Evolutionary conservation across 805 yeast genomes (phyloP).

Genomic region (Cyberlindnera samutprakarnensis): DNA sequence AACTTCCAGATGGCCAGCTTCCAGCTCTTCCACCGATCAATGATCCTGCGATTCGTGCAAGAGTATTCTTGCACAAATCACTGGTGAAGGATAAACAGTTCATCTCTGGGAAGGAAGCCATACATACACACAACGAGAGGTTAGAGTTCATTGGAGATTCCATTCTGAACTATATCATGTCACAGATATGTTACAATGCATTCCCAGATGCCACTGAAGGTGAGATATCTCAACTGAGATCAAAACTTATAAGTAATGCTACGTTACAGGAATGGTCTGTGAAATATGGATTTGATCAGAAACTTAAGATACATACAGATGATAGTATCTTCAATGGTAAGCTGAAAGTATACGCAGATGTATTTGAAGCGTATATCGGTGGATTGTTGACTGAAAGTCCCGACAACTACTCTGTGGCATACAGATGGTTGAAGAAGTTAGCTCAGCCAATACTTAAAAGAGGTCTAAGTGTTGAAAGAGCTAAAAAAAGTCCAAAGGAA

Average conservation of each 20-base stretch:
- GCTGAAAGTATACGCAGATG: slow-evolving; percentile 76
- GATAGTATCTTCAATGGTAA: slow-evolving; percentile 42
- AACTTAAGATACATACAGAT: slow-evolving; percentile 43
- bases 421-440: slow-evolving; percentile 48
- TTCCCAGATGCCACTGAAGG: slow-evolving; percentile 80
- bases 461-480: slow-evolving; percentile 3
- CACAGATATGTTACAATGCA: slow-evolving; percentile 54
- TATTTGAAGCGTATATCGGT: slow-evolving; percentile 91
- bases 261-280: slow-evolving; percentile 64
- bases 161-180: slow-evolving; percentile 62
- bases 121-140: slow-evolving; percentile 72
- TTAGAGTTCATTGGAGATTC: slow-evolving; percentile 91
- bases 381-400: slow-evolving; percentile 61
- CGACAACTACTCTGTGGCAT: slow-evolving; percentile 38
- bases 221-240: slow-evolving; percentile 60
- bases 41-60: slow-evolving; percentile 48
- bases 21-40: slow-evolving; percentile 68
- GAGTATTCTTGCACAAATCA: slow-evolving; percentile 81
- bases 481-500: slow-evolving; percentile 14
- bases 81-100: slow-evolving; percentile 50
- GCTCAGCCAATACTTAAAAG: slow-evolving; percentile 34
- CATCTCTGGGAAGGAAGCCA: slow-evolving; percentile 47
- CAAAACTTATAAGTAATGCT: slow-evolving; percentile 65
- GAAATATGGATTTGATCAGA: slow-evolving; percentile 57
- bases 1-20: slow-evolving; percentile 25